These are phyloP conservation scores for Blakeslea trispora DNA, from an alignment of 371 early-diverging fungal genomes.

Conservation along the genomic window DNA sequence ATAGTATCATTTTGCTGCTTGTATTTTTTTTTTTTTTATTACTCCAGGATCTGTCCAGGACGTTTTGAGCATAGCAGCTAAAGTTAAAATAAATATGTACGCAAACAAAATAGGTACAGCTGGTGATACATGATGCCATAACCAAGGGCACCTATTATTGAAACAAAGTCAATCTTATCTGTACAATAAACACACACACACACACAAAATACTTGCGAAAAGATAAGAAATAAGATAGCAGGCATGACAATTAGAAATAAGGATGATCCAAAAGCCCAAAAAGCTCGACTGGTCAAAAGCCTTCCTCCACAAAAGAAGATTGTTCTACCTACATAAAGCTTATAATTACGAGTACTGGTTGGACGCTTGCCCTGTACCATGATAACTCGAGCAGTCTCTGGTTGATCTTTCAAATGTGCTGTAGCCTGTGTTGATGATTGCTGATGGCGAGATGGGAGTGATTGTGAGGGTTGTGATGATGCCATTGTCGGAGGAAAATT, in stretches of 20 bases:
- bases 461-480: no score
- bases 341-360: slow-evolving; percentile 22
- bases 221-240: slow-evolving; percentile 63
- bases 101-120: slow-evolving; percentile 72
- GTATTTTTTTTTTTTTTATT: no score
- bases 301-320: slow-evolving; percentile 67
- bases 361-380: slow-evolving; percentile 1
- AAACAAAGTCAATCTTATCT: no score
- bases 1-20: no score
- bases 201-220: slow-evolving; percentile 74
- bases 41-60: slow-evolving; percentile 92
- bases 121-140: slow-evolving; percentile 66
- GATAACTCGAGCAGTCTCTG: no score
- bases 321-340: slow-evolving; percentile 47
- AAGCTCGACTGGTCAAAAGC: slow-evolving; percentile 52
- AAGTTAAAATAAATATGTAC: slow-evolving; percentile 64
- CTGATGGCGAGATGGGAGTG: no score
- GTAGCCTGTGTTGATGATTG: no score
- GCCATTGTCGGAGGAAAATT: no score
- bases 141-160: slow-evolving; percentile 67
- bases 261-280: slow-evolving; percentile 64
- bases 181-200: no score
- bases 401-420: not conserved
- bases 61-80: slow-evolving; percentile 78
- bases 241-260: slow-evolving; percentile 64